Percentiles rank a stretch among this genome's conserved stretches.
Conservation (phyloP, 2,329 filamentous ascomycete species). For the Tolypocladium cylindrosporum region DNA sequence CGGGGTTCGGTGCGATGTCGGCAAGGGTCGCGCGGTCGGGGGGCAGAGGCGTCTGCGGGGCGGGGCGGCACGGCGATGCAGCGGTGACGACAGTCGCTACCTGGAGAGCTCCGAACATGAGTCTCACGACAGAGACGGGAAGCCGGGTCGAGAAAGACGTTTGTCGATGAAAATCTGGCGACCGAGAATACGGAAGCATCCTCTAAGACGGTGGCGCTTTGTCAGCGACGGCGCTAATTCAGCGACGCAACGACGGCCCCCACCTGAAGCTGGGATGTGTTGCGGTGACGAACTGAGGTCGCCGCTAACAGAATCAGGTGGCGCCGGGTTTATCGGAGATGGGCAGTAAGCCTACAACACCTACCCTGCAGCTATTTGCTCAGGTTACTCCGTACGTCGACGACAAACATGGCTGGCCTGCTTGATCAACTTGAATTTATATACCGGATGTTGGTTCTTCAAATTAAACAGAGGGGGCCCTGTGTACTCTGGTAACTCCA, state of each 20-base stretch:
- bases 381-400: background rate
- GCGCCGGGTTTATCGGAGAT: slow-evolving; percentile 3
- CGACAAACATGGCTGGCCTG: no score
- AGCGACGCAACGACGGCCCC: background rate
- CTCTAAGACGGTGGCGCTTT: slow-evolving; percentile 1
- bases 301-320: background rate
- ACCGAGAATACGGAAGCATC: background rate
- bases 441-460: background rate
- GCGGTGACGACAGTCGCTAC: background rate
- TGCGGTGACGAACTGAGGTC: background rate
- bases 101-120: background rate
- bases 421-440: background rate
- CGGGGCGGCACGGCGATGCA: background rate
- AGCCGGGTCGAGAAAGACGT: background rate
- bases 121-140: background rate
- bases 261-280: background rate
- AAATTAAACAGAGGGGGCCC: background rate
- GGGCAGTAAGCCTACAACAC: background rate
- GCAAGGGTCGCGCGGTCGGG: slow-evolving; percentile 1
- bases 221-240: slow-evolving; percentile 5
- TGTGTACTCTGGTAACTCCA: no score
- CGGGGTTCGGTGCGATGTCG: slow-evolving; percentile 3
- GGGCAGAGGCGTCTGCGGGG: background rate
- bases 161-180: background rate
- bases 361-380: background rate